These are phyloP conservation scores for Cladosporium sp. DNA, from an alignment of 2,329 filamentous ascomycete genomes.

Conservation along the genomic window DNA sequence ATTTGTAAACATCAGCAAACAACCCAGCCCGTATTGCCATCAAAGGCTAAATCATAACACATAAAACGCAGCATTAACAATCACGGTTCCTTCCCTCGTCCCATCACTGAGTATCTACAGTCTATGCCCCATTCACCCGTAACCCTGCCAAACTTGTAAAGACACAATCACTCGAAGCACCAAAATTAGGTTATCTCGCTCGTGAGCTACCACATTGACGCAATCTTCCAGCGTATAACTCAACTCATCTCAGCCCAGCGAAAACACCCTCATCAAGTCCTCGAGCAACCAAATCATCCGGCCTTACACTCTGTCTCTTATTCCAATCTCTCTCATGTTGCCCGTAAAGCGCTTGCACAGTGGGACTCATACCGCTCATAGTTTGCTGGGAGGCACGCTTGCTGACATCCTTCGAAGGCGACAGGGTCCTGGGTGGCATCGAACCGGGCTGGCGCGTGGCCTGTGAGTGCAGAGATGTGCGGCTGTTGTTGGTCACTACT, in stretches of 20 bases:
- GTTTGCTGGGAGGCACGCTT: slow-evolving; percentile 5
- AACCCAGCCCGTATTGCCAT: too few species aligned
- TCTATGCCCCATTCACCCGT: too few species aligned
- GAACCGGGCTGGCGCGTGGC: not conserved
- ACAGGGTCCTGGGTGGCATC: not conserved
- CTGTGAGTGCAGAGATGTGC: not conserved
- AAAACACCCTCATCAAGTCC: slow-evolving; percentile 13
- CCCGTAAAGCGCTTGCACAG: slow-evolving; percentile 12
- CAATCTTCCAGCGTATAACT: too few species aligned
- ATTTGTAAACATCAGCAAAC: too few species aligned
- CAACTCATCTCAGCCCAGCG: not conserved
- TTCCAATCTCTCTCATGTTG: slow-evolving; percentile 12
- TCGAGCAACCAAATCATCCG: slow-evolving; percentile 11
- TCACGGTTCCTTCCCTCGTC: too few species aligned
- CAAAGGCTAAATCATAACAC: too few species aligned
- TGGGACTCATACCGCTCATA: slow-evolving; percentile 12
- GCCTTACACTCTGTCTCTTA: slow-evolving; percentile 10
- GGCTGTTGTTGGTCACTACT: not conserved
- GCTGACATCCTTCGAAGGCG: not conserved
- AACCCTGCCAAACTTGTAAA: too few species aligned
- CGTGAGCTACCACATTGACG: too few species aligned
- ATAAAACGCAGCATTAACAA: too few species aligned
- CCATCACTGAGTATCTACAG: too few species aligned
- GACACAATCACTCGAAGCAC: too few species aligned
- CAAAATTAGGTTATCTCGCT: too few species aligned